Evolutionary conservation across 441 rosid species (phyloP).

Genomic region (Adansonia gregorii): DNA sequence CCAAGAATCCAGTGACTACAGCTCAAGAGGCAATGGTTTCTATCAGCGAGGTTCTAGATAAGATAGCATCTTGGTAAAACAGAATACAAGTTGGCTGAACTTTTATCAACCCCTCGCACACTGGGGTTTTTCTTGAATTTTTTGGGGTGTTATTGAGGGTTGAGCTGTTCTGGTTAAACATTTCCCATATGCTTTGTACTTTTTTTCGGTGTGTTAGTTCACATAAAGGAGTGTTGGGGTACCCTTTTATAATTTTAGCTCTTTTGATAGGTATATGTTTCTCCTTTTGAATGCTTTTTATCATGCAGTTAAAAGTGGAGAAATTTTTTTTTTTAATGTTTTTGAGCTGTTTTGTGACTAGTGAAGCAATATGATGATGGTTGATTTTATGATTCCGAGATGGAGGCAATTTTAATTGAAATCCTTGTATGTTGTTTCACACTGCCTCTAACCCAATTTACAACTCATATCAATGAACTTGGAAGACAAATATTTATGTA

Average conservation of each 20-base stretch:
- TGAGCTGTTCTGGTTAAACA: slow-evolving; percentile 33
- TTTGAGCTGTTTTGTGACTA: slow-evolving; percentile 14
- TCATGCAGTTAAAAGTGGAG: slow-evolving; percentile 50
- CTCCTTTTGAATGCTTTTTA: slow-evolving; percentile 57
- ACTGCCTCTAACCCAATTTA: too few species aligned
- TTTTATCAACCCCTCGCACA: slow-evolving; percentile 16
- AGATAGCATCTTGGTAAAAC: slow-evolving; percentile 23
- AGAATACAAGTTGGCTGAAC: slow-evolving; percentile 2
- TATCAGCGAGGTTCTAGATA: slow-evolving; percentile 64
- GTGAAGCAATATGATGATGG: background rate
- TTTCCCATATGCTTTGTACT: slow-evolving; percentile 41
- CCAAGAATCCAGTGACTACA: slow-evolving; percentile 75
- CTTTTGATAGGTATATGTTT: slow-evolving; percentile 29
- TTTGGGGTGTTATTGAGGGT: slow-evolving; percentile 23
- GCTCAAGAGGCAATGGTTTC: slow-evolving; percentile 75
- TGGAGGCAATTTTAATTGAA: background rate
- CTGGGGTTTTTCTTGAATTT: slow-evolving; percentile 25
- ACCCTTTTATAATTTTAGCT: slow-evolving; percentile 21
- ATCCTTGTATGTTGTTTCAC: background rate
- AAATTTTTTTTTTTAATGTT: slow-evolving; percentile 29
- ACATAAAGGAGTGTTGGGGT: slow-evolving; percentile 37
- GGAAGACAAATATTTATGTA: background rate
- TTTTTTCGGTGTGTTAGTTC: slow-evolving; percentile 39
- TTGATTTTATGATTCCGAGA: background rate
- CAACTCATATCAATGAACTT: background rate